Base-by-base conservation (phyloP, 106 monocot genomes). In the Dioscorea alata region DNA sequence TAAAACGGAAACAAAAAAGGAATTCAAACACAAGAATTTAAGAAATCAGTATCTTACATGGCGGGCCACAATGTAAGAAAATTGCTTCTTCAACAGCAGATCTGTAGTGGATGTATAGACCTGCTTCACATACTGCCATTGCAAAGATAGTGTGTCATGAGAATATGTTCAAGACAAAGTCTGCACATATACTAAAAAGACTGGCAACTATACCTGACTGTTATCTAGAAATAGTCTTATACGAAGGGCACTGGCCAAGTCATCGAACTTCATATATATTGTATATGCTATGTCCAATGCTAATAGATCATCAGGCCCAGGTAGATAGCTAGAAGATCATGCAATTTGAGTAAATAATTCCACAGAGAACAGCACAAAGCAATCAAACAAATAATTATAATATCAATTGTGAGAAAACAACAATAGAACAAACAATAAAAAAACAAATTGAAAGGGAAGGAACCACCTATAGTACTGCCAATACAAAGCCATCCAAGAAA, bases 251-350 rank as follows among this genome's bases (percentile, higher is more conserved):
- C 78, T 90, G 57, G 97, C 71, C 42, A 78, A 63, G 57, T 99
- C 89, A 50, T 87, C 87, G 87, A 99, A 99, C 68, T 92, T 92
- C 49, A 83, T 78, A 72, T 99, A 99, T 60, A 90, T 92, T 57
- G 78, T 81, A 67, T 75, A 99, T 56, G 97, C 89, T 71, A 92
- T 90, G 57, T 99, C 89, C 66, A 90, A 66, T 13, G 87, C 97
- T 68, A 89, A 69, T 63, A 88, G 78, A 66, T 99, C 89, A 85
- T 92, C 97, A 8, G 92, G 90, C 20, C 85, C 76, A 0, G 92
- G 84, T 23, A 99, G 89, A 61, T 84, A 92, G 67, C 92, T 99
- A 79, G 78, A 82, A 59, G 25, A 69, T 75, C 42, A 42, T 42
- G 42, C 42, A 42, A 42, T 42, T 42, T 42, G 52, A 25, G 19